These are phyloP conservation scores for Aspergillus nomiae DNA, from an alignment of 2,329 filamentous ascomycete genomes.

Conservation along the genomic window DNA sequence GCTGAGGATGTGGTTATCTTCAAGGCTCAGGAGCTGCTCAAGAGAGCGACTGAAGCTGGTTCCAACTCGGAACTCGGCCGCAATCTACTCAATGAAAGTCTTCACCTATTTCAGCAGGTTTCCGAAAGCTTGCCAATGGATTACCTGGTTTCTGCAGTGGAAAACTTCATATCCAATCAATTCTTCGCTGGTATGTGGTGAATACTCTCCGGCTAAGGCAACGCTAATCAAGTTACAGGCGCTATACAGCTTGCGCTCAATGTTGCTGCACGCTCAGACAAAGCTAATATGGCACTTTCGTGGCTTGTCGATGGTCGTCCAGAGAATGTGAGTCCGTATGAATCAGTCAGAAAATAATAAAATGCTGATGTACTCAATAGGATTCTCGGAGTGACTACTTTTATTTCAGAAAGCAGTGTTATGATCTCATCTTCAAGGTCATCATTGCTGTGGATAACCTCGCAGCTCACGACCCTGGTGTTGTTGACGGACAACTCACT, in stretches of 20 bases:
- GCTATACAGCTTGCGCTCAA: slow-evolving; percentile 84
- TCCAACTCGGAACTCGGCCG: slow-evolving; percentile 75
- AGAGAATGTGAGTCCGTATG: slow-evolving; percentile 45
- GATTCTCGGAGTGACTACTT: slow-evolving; percentile 72
- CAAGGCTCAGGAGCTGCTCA: slow-evolving; percentile 94
- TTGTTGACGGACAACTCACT: slow-evolving; percentile 76
- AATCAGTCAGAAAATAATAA: not conserved
- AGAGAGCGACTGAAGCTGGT: slow-evolving; percentile 79
- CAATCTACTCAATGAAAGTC: slow-evolving; percentile 81
- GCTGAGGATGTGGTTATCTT: slow-evolving; percentile 97
- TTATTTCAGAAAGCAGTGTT: slow-evolving; percentile 73
- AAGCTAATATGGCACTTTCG: slow-evolving; percentile 78
- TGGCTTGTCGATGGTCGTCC: slow-evolving; percentile 88
- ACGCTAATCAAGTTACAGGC: slow-evolving; percentile 42
- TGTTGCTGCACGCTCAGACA: slow-evolving; percentile 82
- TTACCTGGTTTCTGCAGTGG: slow-evolving; percentile 75
- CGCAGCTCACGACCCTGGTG: slow-evolving; percentile 68
- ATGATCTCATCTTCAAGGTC: slow-evolving; percentile 82
- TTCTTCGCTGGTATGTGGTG: slow-evolving; percentile 72
- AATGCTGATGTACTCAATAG: slow-evolving; percentile 30
- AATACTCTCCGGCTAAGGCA: slow-evolving; percentile 21
- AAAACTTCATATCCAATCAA: slow-evolving; percentile 76
- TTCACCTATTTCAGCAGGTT: slow-evolving; percentile 85
- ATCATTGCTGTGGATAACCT: slow-evolving; percentile 75
- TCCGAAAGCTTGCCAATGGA: slow-evolving; percentile 78